Evolutionary conservation across 2,329 filamentous ascomycete species (phyloP), one percentile per base, ranked within the genome.

Genomic region (Graphilbum ipis-grandicollis): DNA sequence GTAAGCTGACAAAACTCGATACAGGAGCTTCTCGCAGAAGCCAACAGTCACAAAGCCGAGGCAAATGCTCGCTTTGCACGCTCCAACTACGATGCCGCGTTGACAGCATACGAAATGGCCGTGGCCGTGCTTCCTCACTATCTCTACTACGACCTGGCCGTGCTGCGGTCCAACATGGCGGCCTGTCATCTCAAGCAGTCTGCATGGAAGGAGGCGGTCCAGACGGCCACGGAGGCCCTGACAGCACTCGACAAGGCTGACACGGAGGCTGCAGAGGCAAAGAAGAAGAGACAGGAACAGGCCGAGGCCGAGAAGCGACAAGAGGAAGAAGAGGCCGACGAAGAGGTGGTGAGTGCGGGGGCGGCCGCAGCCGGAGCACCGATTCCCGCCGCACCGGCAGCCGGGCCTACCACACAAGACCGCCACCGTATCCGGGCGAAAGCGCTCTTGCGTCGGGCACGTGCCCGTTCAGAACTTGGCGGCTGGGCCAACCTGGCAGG

Each of bases 121-220:
- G 64, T 92, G 3, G 66, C 73, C 12, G 69, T 75, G 8, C 86
- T 83, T 49, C 88, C 88, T 2, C 76, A 73, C 44, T 92, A 93
- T 52, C 70, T 93, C 19, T 75, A 88, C 52, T 93, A 83, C 58
- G 84, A 93, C 47, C 66, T 88, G 43, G 84, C 86, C 19, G 82
- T 96, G 9, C 65, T 96, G 6, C 74, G 78, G 41, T 85, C 80
- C 52, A 96, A 96, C 59, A 78, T 94, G 45, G 71, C 88, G 2
- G 88, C 86, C 9, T 93, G 85, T 52, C 74, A 93, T 48, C 55
- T 96, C 38, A 92, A 92, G 53, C 63, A 92, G 3, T 66, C 75
- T 42, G 77, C 88, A 42, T 94, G 85, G 82, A 84, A 86, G 46
- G 75, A 82, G 22, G 82, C 84, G 9, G 68, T 85, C 31, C 75